These are phyloP conservation scores for Geranomyces variabilis DNA, from an alignment of 192 early-diverging fungal genomes.

Conservation along the genomic window DNA sequence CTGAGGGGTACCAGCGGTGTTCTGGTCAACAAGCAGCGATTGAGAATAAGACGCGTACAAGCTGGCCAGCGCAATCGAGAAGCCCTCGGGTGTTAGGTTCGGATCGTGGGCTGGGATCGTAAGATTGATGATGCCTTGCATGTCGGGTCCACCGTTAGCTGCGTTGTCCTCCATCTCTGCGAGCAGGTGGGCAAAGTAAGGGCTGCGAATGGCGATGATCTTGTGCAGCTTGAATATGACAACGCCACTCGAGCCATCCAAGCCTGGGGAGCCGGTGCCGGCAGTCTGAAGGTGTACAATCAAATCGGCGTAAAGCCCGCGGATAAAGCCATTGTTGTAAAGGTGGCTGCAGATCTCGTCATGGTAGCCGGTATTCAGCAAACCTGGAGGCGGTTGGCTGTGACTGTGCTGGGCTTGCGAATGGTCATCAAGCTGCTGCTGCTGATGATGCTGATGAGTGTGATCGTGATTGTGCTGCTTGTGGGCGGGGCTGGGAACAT, in stretches of 20 bases:
- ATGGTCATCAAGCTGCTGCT: neutral
- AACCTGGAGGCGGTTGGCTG: neutral
- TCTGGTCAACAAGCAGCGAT: neutral
- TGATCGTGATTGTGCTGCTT: no score
- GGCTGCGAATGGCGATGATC: constrained; percentile 52
- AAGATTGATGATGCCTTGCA: constrained; percentile 31
- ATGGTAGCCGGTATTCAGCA: constrained; percentile 33
- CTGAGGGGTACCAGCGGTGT: neutral
- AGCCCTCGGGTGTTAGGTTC: constrained; percentile 56
- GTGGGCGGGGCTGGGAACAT: no score
- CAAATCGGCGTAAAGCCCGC: constrained; percentile 53
- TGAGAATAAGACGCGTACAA: constrained; percentile 53
- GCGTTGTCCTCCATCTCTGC: constrained; percentile 39
- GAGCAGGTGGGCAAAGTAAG: constrained; percentile 43
- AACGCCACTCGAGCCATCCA: constrained; percentile 11
- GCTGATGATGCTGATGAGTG: neutral
- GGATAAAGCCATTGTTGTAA: constrained; percentile 53
- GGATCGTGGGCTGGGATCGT: constrained; percentile 48
- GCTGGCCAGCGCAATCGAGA: constrained; percentile 54
- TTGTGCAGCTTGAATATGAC: constrained; percentile 56
- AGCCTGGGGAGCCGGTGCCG: neutral
- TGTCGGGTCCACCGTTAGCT: constrained; percentile 10
- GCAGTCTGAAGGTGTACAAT: constrained; percentile 42
- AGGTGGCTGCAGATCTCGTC: constrained; percentile 57
- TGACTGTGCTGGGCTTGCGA: neutral